Conservation (phyloP, 208 protist species). For the Borovskyia barvae region DNA sequence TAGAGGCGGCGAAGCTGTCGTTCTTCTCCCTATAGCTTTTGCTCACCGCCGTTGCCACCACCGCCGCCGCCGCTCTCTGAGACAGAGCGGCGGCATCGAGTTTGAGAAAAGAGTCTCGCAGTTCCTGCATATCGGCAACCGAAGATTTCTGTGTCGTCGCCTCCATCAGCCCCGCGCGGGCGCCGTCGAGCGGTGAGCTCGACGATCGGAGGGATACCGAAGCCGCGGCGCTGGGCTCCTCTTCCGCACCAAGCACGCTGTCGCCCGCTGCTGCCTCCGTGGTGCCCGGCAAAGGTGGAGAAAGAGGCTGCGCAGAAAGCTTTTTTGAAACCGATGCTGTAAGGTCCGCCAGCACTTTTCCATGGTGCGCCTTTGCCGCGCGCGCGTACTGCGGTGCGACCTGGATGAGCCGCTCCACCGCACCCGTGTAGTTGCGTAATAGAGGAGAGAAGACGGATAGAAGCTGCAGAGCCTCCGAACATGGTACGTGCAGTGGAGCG, state of each 20-base stretch:
- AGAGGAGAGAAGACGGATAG: constrained; percentile 30
- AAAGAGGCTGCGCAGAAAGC: no score
- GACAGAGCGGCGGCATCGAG: neutral
- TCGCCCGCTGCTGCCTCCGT: constrained; percentile 1
- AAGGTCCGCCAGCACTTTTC: no score
- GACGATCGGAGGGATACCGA: no score
- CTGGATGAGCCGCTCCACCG: constrained; percentile 11
- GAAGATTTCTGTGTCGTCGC: constrained; percentile 9
- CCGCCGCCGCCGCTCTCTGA: constrained; percentile 1
- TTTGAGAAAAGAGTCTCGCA: constrained; percentile 6
- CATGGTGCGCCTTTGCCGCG: constrained; percentile 21
- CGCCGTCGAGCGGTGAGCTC: no score
- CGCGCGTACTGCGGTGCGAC: constrained; percentile 24
- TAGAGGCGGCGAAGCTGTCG: neutral
- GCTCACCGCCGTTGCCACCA: neutral
- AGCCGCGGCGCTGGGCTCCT: no score
- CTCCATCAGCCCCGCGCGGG: neutral
- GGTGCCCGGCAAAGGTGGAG: no score
- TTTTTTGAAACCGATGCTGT: no score
- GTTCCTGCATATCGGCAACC: neutral
- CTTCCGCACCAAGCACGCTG: neutral
- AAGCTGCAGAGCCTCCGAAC: constrained; percentile 26
- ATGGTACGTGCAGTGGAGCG: constrained; percentile 23
- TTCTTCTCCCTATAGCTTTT: no score
- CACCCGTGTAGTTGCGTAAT: constrained; percentile 29